Percentiles rank a stretch among this genome's conserved stretches.
These are phyloP conservation scores for Plectranthus barbatus DNA, from an alignment of 257 asterid genomes.

Conservation along the genomic window DNA sequence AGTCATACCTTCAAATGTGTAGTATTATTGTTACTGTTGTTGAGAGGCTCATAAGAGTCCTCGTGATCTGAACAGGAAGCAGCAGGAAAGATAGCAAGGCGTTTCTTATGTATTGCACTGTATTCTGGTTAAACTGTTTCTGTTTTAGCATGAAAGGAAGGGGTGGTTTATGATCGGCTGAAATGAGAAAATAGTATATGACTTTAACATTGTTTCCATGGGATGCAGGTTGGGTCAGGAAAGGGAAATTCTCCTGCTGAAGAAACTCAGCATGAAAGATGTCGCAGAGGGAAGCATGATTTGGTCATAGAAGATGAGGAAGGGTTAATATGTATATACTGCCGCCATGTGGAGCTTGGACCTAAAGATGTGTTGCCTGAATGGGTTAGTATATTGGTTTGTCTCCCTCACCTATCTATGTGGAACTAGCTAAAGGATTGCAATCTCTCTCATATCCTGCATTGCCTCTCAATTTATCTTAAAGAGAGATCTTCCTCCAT, in stretches of 20 bases:
- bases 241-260: constrained; percentile 1
- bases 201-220: not conserved
- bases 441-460: constrained; percentile 10
- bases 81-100: not conserved
- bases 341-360: constrained; percentile 27
- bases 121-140: not conserved
- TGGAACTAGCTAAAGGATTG: not conserved
- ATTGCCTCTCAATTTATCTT: not conserved
- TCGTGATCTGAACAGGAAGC: not conserved
- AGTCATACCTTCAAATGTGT: too few species aligned
- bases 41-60: not conserved
- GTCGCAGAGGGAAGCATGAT: constrained; percentile 37
- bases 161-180: not conserved
- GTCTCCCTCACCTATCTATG: not conserved
- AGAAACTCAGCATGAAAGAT: constrained; percentile 17
- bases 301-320: constrained; percentile 21
- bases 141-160: not conserved
- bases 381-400: constrained; percentile 35
- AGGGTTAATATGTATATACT: constrained; percentile 31
- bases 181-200: not conserved
- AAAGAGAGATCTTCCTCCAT: not conserved
- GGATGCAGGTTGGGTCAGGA: constrained; percentile 19
- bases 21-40: not conserved
- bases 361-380: constrained; percentile 32
- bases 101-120: not conserved